A percentile compares a stretch with the other conserved stretches of the same genome.
phyloP scores from a whole-genome alignment of 352 stramenopile genomes.

The Phytophthora foliorum region DNA sequence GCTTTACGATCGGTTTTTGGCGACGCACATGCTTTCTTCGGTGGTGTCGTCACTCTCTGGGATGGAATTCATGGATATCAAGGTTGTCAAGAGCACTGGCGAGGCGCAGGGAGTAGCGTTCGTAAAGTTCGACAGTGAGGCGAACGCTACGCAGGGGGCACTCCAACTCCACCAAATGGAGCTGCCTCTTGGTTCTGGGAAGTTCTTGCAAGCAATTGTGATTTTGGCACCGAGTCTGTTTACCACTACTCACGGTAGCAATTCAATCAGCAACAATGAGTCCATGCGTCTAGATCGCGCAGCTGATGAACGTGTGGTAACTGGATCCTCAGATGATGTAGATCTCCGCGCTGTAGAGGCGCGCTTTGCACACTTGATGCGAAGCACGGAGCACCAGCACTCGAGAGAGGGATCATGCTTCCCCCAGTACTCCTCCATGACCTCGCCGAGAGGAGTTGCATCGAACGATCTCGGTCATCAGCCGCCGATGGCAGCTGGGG shows the following conservation, averaged over 20 bases:
- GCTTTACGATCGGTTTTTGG: conserved; percentile 70
- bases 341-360: conserved; percentile 81
- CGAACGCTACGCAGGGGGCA: conserved; percentile 52
- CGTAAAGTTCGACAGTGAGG: conserved; percentile 76
- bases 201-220: conserved; percentile 74
- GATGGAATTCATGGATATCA: conserved; percentile 90
- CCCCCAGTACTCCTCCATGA: conserved; percentile 19
- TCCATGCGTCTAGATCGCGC: conserved; percentile 35
- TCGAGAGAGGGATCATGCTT: conserved; percentile 33
- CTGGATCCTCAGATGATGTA: conserved; percentile 57
- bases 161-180: conserved; percentile 70
- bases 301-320: conserved; percentile 30
- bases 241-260: conserved; percentile 61
- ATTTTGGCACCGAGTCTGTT: conserved; percentile 76
- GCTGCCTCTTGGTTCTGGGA: conserved; percentile 53
- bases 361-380: conserved; percentile 86
- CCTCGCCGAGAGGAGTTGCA: conserved; percentile 15
- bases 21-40: conserved; percentile 72
- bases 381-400: conserved; percentile 52
- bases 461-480: conserved; percentile 14
- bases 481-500: conserved; percentile 18
- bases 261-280: conserved; percentile 27
- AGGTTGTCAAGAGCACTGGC: conserved; percentile 68
- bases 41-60: conserved; percentile 63
- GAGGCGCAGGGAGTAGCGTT: conserved; percentile 79